Base-by-base conservation (phyloP, 2,329 filamentous ascomycete genomes). In the Thielaviopsis musarum region DNA sequence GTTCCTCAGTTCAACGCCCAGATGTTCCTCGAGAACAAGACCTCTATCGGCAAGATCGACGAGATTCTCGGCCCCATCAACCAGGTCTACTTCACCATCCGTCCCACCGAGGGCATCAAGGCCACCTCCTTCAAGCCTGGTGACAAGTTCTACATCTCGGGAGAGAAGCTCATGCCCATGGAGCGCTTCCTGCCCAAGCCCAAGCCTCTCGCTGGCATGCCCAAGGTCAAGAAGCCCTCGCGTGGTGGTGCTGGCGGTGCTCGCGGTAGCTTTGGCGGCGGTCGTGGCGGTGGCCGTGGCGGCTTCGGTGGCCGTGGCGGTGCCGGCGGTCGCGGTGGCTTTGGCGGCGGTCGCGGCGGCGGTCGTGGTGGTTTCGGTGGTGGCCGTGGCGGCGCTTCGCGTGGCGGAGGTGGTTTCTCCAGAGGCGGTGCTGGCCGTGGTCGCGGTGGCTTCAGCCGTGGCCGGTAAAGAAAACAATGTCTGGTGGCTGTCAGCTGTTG, bases 21-120 rank as follows among this genome's bases (percentile, higher is more conserved):
- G 66, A 95, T 98, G 73, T 98, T 93, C 77, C 85, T 97, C 68
- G 91, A 97, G 80, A 98, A 97, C 79, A 98, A 97, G 85, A 91
- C 87, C 53, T 78, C 87, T 63, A 83, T 98, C 71, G 93, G 93
- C 72, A 97, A 97, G 76, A 87, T 98, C 70, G 93, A 98, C 75
- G 93, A 98, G 76, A 87, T 98, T 66, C 85, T 98, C 66, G 93
- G 93, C 61, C 91, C 93, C 64, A 88, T 98, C 74, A 97, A 95
- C 79, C 87, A 96, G 74, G 88, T 97, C 68, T 95, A 87, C 78
- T 98, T 98, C 79, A 97, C 91, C 68, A 87, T 98, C 73, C 97
- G 97, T 77, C 91, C 91, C 59, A 84, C 89, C 70, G 91, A 97
- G 71, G 93, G 93, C 67, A 97, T 98, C 71, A 87, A 95, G 73